These are phyloP conservation scores for Trichaptum fuscoviolaceum DNA, from an alignment of 768 basidiomycete species.

Conservation along the genomic window DNA sequence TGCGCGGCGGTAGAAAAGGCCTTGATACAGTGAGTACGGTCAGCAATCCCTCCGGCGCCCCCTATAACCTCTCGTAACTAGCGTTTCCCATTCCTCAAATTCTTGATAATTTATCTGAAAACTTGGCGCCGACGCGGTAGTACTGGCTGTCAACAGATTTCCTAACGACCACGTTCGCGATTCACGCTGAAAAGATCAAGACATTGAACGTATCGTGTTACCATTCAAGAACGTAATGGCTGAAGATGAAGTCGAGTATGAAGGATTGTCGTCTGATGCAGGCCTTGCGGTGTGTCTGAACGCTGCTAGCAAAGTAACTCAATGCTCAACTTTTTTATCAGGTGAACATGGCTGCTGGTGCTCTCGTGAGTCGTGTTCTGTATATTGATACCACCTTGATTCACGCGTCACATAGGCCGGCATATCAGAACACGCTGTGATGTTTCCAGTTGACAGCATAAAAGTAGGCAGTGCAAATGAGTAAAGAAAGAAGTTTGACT, in stretches of 20 bases:
- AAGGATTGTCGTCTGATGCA: conserved; percentile 67
- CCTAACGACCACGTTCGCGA: not conserved
- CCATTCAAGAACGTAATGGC: conserved; percentile 26
- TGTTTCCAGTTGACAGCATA: conserved; percentile 98
- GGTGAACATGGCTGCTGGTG: conserved; percentile 98
- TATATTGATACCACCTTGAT: conserved; percentile 2
- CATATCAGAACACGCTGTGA: conserved; percentile 97
- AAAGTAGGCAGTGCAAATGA: conserved; percentile 55
- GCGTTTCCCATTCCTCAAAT: not conserved
- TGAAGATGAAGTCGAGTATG: conserved; percentile 58
- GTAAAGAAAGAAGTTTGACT: not conserved
- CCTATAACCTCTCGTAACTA: not conserved
- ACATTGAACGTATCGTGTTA: not conserved
- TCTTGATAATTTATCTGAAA: not conserved
- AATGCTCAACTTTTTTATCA: conserved; percentile 26
- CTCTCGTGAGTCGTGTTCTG: conserved; percentile 63
- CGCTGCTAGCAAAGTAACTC: conserved; percentile 12
- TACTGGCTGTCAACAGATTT: not conserved
- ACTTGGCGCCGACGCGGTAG: not conserved
- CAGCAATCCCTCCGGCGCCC: not conserved
- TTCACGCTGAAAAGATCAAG: not conserved
- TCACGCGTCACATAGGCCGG: conserved; percentile 65
- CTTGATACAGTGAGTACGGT: no score
- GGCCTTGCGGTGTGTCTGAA: conserved; percentile 58
- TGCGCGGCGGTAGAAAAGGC: no score